Percentiles rank a stretch among this genome's conserved stretches.
Evolutionary conservation across 2,329 filamentous ascomycete species (phyloP).

Genomic region (Colletotrichum limetticola): DNA sequence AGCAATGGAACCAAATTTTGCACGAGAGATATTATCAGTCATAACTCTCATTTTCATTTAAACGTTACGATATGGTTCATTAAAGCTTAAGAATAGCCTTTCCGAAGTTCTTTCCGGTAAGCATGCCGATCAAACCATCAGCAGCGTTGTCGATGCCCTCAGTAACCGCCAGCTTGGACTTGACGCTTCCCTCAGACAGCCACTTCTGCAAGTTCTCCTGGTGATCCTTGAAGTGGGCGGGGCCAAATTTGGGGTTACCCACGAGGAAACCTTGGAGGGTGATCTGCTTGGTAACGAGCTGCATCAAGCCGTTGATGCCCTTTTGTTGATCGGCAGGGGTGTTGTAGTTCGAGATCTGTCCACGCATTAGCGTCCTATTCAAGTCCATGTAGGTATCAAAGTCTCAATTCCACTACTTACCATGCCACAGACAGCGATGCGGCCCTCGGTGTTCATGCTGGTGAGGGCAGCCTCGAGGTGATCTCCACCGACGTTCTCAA

Average conservation of each 20-base stretch:
- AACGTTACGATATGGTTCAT: neutral
- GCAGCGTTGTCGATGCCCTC: slow-evolving; percentile 81
- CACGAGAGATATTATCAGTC: neutral
- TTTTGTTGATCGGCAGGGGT: slow-evolving; percentile 61
- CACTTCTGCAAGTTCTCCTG: slow-evolving; percentile 80
- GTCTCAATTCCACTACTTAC: slow-evolving; percentile 51
- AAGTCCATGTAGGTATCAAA: no score
- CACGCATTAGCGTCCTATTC: neutral
- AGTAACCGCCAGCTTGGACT: slow-evolving; percentile 74
- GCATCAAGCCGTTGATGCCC: slow-evolving; percentile 73
- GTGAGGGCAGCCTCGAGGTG: slow-evolving; percentile 59
- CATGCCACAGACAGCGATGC: slow-evolving; percentile 74
- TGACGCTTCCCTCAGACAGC: slow-evolving; percentile 82
- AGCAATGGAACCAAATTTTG: neutral
- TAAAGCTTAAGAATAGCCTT: slow-evolving; percentile 79
- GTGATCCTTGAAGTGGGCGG: slow-evolving; percentile 75
- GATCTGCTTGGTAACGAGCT: slow-evolving; percentile 74
- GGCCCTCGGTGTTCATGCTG: slow-evolving; percentile 68
- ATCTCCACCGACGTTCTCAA: slow-evolving; percentile 64
- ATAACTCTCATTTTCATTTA: neutral
- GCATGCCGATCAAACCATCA: slow-evolving; percentile 78
- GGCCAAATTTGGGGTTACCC: slow-evolving; percentile 73
- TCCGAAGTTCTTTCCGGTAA: slow-evolving; percentile 84
- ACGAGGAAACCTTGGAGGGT: slow-evolving; percentile 83
- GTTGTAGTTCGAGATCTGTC: slow-evolving; percentile 79